Conservation (phyloP, 2,329 filamentous ascomycete species). For the Teratosphaeria destructans region DNA sequence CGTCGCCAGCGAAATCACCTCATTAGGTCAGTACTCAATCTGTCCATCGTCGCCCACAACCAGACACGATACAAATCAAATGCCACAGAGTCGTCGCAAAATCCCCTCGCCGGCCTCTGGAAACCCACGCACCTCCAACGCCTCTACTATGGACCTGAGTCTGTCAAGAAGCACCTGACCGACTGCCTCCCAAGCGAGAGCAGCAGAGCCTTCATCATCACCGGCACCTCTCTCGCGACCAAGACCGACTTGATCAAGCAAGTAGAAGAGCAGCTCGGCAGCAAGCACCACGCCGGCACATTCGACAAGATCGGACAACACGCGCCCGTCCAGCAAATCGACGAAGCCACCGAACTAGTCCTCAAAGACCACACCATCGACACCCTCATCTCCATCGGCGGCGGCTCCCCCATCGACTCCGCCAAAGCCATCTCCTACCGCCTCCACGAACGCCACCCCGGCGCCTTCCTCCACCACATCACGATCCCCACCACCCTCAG, state of each 20-base stretch:
- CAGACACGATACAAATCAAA: constrained; percentile 25
- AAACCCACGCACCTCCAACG: constrained; percentile 40
- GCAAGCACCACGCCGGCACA: constrained; percentile 43
- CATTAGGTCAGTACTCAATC: constrained; percentile 9
- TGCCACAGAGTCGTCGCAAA: constrained; percentile 34
- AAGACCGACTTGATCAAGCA: constrained; percentile 44
- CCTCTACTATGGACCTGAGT: constrained; percentile 40
- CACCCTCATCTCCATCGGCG: constrained; percentile 46
- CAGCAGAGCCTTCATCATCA: constrained; percentile 49
- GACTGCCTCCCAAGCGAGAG: constrained; percentile 32
- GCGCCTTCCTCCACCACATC: constrained; percentile 36
- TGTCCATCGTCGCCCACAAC: neutral
- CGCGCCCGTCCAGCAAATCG: constrained; percentile 44
- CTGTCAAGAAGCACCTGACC: constrained; percentile 38
- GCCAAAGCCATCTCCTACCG: constrained; percentile 39
- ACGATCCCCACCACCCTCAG: constrained; percentile 41
- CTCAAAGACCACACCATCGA: constrained; percentile 38
- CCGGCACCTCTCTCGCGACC: constrained; percentile 42
- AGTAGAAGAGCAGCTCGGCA: constrained; percentile 39
- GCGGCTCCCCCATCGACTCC: constrained; percentile 45
- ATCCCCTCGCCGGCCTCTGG: constrained; percentile 40
- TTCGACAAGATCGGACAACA: constrained; percentile 47
- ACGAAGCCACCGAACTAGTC: constrained; percentile 41
- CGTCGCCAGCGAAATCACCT: constrained; percentile 3
- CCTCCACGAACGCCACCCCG: constrained; percentile 28